Evolutionary conservation across 1,284 basidiomycete species (phyloP), one percentile per base, ranked within the genome.

Genomic region (Leccinum solheimii): DNA sequence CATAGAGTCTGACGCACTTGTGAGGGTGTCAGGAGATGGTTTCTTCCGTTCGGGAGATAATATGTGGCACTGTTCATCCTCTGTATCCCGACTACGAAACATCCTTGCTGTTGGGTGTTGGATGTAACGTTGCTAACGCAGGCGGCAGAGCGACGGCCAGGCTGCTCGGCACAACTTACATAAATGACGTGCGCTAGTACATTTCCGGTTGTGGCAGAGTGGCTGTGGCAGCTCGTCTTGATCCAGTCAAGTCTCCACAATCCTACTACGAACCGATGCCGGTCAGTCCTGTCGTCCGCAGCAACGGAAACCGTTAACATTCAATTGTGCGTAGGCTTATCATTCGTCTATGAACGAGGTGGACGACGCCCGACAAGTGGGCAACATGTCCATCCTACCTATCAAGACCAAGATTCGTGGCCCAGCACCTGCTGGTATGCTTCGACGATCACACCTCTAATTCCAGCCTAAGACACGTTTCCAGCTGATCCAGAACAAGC

Each of bases 321-420:
- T 32, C 32, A 21, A 13, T 52, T 53, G 32, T 19, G 5, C 62
- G 0, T 50, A 97, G 95, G 95, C 95, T 27, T 99, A 99, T 73
- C 97, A 99, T 78, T 98, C 97, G 4, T 83, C 92, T 2, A 90
- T 96, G 78, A 98, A 98, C 77, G 93, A 97, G 66, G 86, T 90
- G 58, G 82, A 86, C 23, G 90, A 95, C 72, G 83, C 87, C 45
- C 85, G 92, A 61, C 86, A 89, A 70, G 88, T 96, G 63, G 97
- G 97, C 61, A 98, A 97, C 77, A 88, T 96, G 77, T 84, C 90
- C 59, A 80, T 99, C 70, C 83, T 99, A 61, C 95, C 97, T 56
- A 91, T 99, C 78, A 91, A 87, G 74, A 95, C 95, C 61, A 91
- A 86, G 76, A 86, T 95, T 69, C 88, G 97, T 62, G 97, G 97